Conservation (phyloP, 176 grass and related monocot species). For the Urochloa ruziziensis region DNA sequence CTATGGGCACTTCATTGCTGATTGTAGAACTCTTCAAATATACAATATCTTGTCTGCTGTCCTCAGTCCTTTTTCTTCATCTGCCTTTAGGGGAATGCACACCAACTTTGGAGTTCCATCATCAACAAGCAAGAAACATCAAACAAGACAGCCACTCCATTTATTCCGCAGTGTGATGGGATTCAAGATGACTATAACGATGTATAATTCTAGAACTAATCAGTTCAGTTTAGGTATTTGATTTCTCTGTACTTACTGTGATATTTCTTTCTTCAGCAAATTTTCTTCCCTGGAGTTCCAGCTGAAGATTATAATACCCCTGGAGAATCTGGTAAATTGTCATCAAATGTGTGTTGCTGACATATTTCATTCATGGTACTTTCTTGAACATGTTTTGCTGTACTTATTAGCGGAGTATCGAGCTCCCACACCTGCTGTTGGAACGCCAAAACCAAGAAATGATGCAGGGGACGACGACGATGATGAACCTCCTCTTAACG, state of each 20-base stretch:
- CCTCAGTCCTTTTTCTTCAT: conserved; percentile 19
- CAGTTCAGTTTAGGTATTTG: background rate
- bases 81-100: conserved; percentile 31
- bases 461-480: conserved; percentile 54
- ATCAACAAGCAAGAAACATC: conserved; percentile 34
- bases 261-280: conserved; percentile 37
- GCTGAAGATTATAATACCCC: conserved; percentile 82
- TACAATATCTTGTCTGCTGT: background rate
- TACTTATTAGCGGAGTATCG: conserved; percentile 56
- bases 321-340: conserved; percentile 57
- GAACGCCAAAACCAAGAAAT: conserved; percentile 54
- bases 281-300: conserved; percentile 68
- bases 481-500: conserved; percentile 81
- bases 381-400: conserved; percentile 13
- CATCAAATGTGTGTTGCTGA: background rate
- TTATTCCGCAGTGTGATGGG: conserved; percentile 68
- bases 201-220: conserved; percentile 48
- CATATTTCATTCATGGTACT: background rate
- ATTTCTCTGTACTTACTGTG: conserved; percentile 2
- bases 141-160: conserved; percentile 14
- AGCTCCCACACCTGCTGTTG: conserved; percentile 56
- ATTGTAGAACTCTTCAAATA: background rate
- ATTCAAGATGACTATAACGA: conserved; percentile 82
- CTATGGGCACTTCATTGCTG: background rate
- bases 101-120: conserved; percentile 40